These are phyloP conservation scores for Sporothrix dimorphospora DNA, from an alignment of 2,329 filamentous ascomycete genomes.

Conservation along the genomic window DNA sequence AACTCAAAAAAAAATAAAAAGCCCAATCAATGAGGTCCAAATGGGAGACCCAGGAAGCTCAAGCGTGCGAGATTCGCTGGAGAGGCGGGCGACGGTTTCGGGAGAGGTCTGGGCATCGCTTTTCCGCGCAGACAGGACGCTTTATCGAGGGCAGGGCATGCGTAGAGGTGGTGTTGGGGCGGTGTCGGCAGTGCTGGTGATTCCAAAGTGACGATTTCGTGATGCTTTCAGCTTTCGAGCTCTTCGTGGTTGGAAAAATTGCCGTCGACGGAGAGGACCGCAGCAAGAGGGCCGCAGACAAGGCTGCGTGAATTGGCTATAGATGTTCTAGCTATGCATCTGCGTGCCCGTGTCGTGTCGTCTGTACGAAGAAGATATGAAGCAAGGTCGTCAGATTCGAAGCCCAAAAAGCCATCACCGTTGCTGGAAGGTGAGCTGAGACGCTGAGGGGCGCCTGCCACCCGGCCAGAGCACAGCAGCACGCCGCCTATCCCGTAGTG, in stretches of 20 bases:
- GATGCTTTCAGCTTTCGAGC: not conserved
- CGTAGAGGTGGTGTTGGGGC: not conserved
- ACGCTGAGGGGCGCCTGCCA: constrained; percentile 14
- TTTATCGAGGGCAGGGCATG: not conserved
- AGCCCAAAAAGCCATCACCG: not conserved
- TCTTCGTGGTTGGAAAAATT: not conserved
- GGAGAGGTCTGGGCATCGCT: not conserved
- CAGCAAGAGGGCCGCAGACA: not conserved
- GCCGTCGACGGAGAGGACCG: not conserved
- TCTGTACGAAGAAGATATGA: not conserved
- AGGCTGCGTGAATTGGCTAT: too few relatives aligned
- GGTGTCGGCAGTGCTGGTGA: not conserved
- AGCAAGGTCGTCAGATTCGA: not conserved
- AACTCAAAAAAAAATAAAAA: too few relatives aligned
- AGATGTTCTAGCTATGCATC: not conserved
- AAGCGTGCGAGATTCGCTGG: not conserved
- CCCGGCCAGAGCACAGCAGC: not conserved
- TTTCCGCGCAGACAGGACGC: not conserved
- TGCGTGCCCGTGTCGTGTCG: not conserved
- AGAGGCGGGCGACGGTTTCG: not conserved
- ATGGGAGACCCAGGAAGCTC: not conserved
- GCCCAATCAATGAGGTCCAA: not conserved
- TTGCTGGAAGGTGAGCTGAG: constrained; percentile 19
- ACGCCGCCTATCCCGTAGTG: not conserved
- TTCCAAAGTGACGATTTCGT: constrained; percentile 4